These are phyloP conservation scores for Begonia loranthoides DNA, from an alignment of 306 rosid genomes.

Conservation along the genomic window DNA sequence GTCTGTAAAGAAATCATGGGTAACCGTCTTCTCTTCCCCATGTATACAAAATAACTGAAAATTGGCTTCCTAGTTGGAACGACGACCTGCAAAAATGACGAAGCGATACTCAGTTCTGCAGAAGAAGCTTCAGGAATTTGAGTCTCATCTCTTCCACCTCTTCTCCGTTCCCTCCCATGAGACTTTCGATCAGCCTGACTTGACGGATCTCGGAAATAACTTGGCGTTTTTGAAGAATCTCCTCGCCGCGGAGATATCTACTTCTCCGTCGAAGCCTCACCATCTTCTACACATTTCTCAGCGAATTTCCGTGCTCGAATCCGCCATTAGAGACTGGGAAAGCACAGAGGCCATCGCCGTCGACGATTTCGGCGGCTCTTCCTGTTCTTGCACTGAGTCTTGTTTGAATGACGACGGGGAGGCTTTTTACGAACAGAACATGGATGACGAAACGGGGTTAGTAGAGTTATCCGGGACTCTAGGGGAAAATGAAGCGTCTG, in stretches of 20 bases:
- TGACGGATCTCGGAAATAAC: not conserved
- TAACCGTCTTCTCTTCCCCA: no score
- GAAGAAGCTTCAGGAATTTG: constrained; percentile 11
- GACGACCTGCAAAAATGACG: constrained; percentile 1
- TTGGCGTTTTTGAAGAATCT: constrained; percentile 2
- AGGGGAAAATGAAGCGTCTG: not conserved
- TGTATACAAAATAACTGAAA: no score
- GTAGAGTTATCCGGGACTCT: not conserved
- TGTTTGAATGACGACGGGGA: constrained; percentile 9
- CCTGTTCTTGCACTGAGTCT: constrained; percentile 8
- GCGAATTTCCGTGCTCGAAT: constrained; percentile 1
- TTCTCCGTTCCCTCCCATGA: not conserved
- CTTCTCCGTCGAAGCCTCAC: constrained; percentile 5
- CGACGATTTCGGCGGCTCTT: not conserved
- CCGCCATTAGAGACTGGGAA: not conserved
- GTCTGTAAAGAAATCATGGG: no score
- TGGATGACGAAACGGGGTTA: not conserved
- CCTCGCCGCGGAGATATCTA: constrained; percentile 8
- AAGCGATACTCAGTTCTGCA: constrained; percentile 5
- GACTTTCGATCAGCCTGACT: not conserved
- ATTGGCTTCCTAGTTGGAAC: no score
- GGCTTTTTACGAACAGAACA: not conserved
- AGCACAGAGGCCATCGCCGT: no score
- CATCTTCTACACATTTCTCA: constrained; percentile 5
- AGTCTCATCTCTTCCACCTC: constrained; percentile 1